Evolutionary conservation across 2,329 filamentous ascomycete genomes (phyloP).

Genomic region (Pyrenophora tritici-repentis): DNA sequence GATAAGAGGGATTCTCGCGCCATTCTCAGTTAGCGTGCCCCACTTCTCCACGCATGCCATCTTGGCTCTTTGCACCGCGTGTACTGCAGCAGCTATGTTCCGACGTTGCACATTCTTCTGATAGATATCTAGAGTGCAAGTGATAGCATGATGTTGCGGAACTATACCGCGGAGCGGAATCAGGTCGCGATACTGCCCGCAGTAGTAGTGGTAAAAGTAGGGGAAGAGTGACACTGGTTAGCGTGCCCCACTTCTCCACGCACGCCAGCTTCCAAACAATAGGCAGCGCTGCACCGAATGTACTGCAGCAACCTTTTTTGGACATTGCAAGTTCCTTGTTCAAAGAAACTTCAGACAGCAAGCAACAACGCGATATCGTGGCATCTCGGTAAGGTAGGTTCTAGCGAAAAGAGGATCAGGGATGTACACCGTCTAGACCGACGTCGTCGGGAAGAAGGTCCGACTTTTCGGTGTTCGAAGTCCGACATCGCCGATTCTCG

Average conservation of each 20-base stretch:
- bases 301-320: constrained; percentile 6
- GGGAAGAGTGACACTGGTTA: background rate
- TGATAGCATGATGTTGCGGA: too few species aligned
- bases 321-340: background rate
- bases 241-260: constrained; percentile 16
- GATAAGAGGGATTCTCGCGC: constrained; percentile 21
- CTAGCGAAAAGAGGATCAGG: background rate
- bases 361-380: background rate
- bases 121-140: too few species aligned
- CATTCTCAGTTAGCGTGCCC: constrained; percentile 8
- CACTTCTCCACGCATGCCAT: constrained; percentile 15
- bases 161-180: too few species aligned
- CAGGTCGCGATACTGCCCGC: too few species aligned
- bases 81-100: constrained; percentile 7
- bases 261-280: constrained; percentile 3
- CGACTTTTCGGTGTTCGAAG: constrained; percentile 1
- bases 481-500: background rate
- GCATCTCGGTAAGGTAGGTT: constrained; percentile 1
- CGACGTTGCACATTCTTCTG: background rate
- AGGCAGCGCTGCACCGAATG: constrained; percentile 12
- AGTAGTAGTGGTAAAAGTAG: too few species aligned
- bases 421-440: background rate
- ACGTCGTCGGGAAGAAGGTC: constrained; percentile 2
- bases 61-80: constrained; percentile 11
- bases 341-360: background rate